These are phyloP conservation scores for Botrytis fragariae DNA, from an alignment of 2,329 filamentous ascomycete genomes.

Conservation along the genomic window DNA sequence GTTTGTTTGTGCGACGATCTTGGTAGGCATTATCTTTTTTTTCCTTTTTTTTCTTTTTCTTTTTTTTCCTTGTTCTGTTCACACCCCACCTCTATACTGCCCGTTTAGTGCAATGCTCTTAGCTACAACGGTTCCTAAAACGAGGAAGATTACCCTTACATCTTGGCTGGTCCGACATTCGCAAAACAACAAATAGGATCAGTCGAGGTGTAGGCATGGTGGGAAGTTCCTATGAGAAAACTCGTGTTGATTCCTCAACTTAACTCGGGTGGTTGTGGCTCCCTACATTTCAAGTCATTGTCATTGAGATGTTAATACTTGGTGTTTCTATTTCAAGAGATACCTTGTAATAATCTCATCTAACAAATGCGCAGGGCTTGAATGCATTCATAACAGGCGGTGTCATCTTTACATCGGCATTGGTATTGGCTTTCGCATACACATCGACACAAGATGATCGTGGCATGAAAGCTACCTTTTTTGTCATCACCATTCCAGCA, in stretches of 20 bases:
- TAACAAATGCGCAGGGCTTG: constrained; percentile 45
- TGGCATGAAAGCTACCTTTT: constrained; percentile 71
- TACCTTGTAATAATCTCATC: constrained; percentile 31
- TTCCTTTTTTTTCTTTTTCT: constrained; percentile 18
- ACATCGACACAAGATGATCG: constrained; percentile 84
- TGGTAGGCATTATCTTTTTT: constrained; percentile 53
- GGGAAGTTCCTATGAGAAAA: constrained; percentile 53
- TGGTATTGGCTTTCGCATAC: constrained; percentile 79
- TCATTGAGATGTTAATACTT: constrained; percentile 23
- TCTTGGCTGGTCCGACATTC: constrained; percentile 52
- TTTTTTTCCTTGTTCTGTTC: constrained; percentile 22
- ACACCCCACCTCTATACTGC: constrained; percentile 61
- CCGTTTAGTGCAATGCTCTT: constrained; percentile 50
- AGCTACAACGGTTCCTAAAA: constrained; percentile 59
- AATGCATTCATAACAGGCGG: constrained; percentile 50
- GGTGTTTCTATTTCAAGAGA: constrained; percentile 22
- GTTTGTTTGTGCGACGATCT: constrained; percentile 59
- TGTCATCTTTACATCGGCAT: constrained; percentile 55
- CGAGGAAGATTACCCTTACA: constrained; percentile 59
- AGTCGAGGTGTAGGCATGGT: constrained; percentile 55
- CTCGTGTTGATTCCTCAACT: constrained; percentile 43
- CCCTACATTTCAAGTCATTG: constrained; percentile 38
- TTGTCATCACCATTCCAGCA: constrained; percentile 79
- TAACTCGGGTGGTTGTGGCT: constrained; percentile 40
- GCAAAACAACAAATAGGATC: constrained; percentile 50